Percentiles rank a stretch among this genome's conserved stretches.
Evolutionary conservation across 2,329 filamentous ascomycete genomes (phyloP).

Genomic region (Berkeleyomyces basicola): DNA sequence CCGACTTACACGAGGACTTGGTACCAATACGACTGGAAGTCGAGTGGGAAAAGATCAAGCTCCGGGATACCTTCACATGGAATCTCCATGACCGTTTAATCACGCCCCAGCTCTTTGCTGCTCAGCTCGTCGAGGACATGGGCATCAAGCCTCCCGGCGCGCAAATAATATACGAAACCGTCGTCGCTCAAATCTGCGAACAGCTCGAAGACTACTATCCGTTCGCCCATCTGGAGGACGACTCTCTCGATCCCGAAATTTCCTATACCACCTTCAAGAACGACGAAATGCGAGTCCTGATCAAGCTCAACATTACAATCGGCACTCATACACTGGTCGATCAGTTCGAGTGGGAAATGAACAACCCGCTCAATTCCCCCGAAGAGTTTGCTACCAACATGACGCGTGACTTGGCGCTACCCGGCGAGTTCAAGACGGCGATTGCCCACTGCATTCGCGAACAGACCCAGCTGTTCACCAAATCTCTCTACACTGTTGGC

Average conservation of each 20-base stretch:
- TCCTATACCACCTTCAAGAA: conserved; percentile 95
- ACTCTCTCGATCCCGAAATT: conserved; percentile 73
- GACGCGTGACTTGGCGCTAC: conserved; percentile 76
- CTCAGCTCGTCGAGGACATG: conserved; percentile 83
- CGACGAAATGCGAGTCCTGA: conserved; percentile 90
- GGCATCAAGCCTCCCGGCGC: conserved; percentile 57
- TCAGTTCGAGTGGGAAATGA: conserved; percentile 98
- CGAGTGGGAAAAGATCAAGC: conserved; percentile 86
- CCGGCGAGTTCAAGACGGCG: conserved; percentile 89
- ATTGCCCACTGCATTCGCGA: conserved; percentile 97
- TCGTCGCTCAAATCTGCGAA: conserved; percentile 59
- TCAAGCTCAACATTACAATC: conserved; percentile 96
- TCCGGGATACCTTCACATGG: conserved; percentile 97
- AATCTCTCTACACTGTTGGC: conserved; percentile 80
- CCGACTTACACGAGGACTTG: conserved; percentile 78
- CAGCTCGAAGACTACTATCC: conserved; percentile 90
- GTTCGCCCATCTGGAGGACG: conserved; percentile 76
- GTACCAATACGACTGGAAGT: conserved; percentile 85
- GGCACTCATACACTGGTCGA: conserved; percentile 86
- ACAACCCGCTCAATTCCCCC: conserved; percentile 81
- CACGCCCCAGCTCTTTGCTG: conserved; percentile 64
- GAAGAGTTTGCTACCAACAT: conserved; percentile 87
- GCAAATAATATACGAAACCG: conserved; percentile 44
- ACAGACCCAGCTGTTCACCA: conserved; percentile 85
- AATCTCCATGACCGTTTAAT: conserved; percentile 86